Percentiles rank a stretch among this genome's conserved stretches.
phyloP scores from a whole-genome alignment of 1,284 basidiomycete species.

The Inonotus hispidus region DNA sequence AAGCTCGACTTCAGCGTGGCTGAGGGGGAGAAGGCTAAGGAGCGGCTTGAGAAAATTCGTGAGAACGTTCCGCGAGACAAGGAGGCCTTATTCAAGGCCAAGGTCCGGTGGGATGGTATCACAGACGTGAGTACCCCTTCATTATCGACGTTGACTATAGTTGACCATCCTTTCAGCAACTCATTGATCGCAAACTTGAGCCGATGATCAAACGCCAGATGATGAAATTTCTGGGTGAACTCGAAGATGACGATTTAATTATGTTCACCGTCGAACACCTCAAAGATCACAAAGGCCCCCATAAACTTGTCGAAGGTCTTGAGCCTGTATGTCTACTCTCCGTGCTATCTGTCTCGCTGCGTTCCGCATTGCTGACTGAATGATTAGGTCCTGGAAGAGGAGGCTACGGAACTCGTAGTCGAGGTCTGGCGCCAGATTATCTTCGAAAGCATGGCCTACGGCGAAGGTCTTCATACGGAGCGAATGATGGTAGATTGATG shows the following conservation, averaged over 20 bases:
- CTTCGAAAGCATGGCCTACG: constrained; percentile 87
- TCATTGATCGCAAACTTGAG: constrained; percentile 78
- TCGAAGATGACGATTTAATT: constrained; percentile 83
- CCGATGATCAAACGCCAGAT: constrained; percentile 75
- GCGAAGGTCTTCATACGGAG: constrained; percentile 76
- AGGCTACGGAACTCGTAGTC: constrained; percentile 70
- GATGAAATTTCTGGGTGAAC: constrained; percentile 78
- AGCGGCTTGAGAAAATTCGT: constrained; percentile 71
- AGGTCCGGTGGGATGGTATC: constrained; percentile 83
- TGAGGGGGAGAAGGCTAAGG: constrained; percentile 71
- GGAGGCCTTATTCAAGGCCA: constrained; percentile 70
- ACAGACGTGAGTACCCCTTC: constrained; percentile 58
- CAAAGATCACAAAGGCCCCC: constrained; percentile 76
- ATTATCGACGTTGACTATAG: not conserved
- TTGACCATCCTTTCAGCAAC: constrained; percentile 36
- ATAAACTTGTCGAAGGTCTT: constrained; percentile 78
- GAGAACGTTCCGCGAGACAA: constrained; percentile 65
- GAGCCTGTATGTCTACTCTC: constrained; percentile 65
- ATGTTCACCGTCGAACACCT: constrained; percentile 88
- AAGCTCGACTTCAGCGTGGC: constrained; percentile 82
- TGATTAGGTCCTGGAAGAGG: constrained; percentile 79
- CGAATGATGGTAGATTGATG: constrained; percentile 46
- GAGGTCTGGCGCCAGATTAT: constrained; percentile 84
- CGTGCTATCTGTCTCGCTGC: not conserved
- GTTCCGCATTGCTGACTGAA: not conserved